Percentiles rank a stretch among this genome's conserved stretches.
These are phyloP conservation scores for Russula ochroleuca DNA, from an alignment of 768 basidiomycete genomes.

Conservation along the genomic window DNA sequence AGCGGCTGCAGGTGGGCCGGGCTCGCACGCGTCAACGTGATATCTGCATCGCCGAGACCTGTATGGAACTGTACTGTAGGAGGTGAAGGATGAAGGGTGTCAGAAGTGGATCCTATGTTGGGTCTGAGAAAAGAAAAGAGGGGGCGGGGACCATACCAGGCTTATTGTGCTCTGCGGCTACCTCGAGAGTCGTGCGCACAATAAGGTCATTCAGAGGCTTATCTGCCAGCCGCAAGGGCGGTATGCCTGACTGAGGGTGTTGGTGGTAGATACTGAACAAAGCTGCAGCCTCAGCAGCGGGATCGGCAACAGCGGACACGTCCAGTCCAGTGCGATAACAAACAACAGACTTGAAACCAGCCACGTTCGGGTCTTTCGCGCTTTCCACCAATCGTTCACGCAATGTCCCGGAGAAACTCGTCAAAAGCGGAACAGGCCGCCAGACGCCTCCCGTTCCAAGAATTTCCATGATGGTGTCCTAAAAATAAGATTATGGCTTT, in stretches of 20 bases:
- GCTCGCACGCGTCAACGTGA: constrained; percentile 52
- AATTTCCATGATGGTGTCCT: constrained; percentile 31
- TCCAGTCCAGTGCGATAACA: constrained; percentile 76
- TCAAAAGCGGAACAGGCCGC: not conserved
- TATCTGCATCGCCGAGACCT: constrained; percentile 68
- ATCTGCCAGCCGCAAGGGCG: constrained; percentile 39
- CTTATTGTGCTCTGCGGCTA: constrained; percentile 50
- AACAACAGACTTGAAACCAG: constrained; percentile 68
- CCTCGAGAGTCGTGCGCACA: constrained; percentile 49
- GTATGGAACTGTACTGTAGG: constrained; percentile 43
- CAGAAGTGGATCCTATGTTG: no score
- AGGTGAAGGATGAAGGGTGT: no score
- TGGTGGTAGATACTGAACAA: not conserved
- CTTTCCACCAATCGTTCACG: constrained; percentile 35
- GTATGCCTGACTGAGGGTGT: constrained; percentile 34
- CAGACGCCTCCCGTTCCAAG: constrained; percentile 21
- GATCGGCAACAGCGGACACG: constrained; percentile 37
- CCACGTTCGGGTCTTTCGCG: constrained; percentile 49
- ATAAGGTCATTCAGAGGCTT: constrained; percentile 57
- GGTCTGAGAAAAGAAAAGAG: constrained; percentile 29
- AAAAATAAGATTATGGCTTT: not conserved
- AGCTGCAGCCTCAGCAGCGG: constrained; percentile 15
- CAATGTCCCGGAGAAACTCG: constrained; percentile 38
- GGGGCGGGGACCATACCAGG: constrained; percentile 45
- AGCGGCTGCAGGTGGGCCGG: constrained; percentile 65